Conservation (phyloP, 371 early-diverging fungal genomes). For the Mortierella sp. region DNA sequence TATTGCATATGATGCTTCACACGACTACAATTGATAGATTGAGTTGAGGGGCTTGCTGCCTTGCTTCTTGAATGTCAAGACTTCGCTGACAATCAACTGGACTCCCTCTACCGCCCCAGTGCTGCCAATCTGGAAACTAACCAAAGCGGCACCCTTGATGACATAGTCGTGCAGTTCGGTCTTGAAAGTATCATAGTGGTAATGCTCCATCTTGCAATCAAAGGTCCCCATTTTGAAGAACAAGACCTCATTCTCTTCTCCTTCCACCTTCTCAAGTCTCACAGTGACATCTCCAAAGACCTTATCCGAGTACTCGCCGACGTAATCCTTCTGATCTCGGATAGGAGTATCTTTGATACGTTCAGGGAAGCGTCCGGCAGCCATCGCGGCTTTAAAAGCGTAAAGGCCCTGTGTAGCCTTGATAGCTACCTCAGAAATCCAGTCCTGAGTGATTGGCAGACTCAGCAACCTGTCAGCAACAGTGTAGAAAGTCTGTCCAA, state of each 20-base stretch:
- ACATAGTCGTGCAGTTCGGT: not conserved
- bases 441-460: conserved; percentile 22
- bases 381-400: not conserved
- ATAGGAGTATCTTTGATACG: conserved; percentile 15
- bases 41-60: too few relatives aligned
- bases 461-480: conserved; percentile 27
- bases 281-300: conserved; percentile 12
- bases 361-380: conserved; percentile 7
- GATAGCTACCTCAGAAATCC: conserved; percentile 11
- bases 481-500: not conserved
- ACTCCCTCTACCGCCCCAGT: conserved; percentile 12
- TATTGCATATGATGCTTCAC: too few relatives aligned
- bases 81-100: not conserved
- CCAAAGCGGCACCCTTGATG: not conserved
- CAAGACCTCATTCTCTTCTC: not conserved
- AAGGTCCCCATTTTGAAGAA: not conserved
- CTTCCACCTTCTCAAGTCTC: conserved; percentile 2
- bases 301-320: conserved; percentile 12
- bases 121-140: conserved; percentile 1
- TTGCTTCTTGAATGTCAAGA: too few relatives aligned
- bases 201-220: conserved; percentile 15
- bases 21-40: too few relatives aligned
- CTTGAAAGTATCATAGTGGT: conserved; percentile 34
- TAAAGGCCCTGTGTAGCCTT: not conserved
- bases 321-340: conserved; percentile 1